phyloP scores from a whole-genome alignment of 1,284 basidiomycete species.

The Ceratobasidium papillatum region DNA sequence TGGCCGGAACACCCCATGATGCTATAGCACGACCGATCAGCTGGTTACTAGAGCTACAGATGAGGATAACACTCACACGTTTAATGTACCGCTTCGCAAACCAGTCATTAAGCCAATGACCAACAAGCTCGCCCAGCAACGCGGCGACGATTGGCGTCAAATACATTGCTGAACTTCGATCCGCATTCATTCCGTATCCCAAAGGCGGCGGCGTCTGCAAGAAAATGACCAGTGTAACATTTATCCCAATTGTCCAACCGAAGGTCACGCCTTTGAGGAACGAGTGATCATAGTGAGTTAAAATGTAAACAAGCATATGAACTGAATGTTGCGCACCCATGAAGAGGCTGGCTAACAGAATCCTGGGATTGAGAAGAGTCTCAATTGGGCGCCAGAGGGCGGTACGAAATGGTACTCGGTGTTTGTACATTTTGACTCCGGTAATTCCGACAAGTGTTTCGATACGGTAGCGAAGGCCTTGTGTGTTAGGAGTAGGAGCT shows the following conservation, averaged over 20 bases:
- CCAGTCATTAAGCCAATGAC: slow-evolving; percentile 73
- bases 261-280: slow-evolving; percentile 62
- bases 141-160: slow-evolving; percentile 73
- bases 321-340: slow-evolving; percentile 59
- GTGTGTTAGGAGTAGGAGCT: slow-evolving; percentile 57
- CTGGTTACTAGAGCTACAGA: not conserved
- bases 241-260: slow-evolving; percentile 76
- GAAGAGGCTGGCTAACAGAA: slow-evolving; percentile 69
- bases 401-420: slow-evolving; percentile 52
- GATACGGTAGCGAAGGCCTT: slow-evolving; percentile 63
- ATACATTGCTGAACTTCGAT: slow-evolving; percentile 65
- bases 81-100: slow-evolving; percentile 66
- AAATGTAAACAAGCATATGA: slow-evolving; percentile 64
- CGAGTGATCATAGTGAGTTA: slow-evolving; percentile 4
- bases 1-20: slow-evolving; percentile 17
- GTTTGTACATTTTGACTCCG: slow-evolving; percentile 67
- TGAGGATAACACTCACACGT: slow-evolving; percentile 55
- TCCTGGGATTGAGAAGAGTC: slow-evolving; percentile 60
- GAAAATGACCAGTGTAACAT: slow-evolving; percentile 78
- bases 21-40: not conserved
- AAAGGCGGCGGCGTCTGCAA: slow-evolving; percentile 64
- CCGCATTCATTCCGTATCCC: slow-evolving; percentile 66
- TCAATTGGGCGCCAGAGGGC: slow-evolving; percentile 56
- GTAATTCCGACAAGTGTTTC: slow-evolving; percentile 73
- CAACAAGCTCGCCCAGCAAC: slow-evolving; percentile 72